phyloP scores from a whole-genome alignment of 176 grass and related monocot genomes.

The Phyllostachys edulis region DNA sequence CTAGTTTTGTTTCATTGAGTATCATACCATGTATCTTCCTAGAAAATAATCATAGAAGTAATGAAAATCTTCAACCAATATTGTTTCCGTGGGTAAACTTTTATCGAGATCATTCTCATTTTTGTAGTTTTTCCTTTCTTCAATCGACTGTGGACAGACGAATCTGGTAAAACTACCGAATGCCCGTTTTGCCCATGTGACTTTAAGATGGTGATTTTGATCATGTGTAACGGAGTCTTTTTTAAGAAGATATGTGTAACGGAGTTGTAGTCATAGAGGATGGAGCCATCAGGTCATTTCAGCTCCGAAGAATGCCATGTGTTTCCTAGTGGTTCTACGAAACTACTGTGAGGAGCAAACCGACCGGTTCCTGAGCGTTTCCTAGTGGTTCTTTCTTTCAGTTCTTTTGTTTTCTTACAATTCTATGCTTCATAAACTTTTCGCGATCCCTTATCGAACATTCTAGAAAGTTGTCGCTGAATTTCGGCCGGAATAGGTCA shows the following conservation, averaged over 20 bases:
- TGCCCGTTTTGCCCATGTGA: too few species aligned
- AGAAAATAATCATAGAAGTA: slow-evolving; percentile 23
- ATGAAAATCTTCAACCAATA: background rate
- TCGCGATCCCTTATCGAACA: too few species aligned
- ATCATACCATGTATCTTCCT: background rate
- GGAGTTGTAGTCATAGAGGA: background rate
- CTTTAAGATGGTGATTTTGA: background rate
- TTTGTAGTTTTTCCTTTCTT: background rate
- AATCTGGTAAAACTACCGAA: background rate
- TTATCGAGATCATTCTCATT: background rate
- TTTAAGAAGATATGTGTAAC: background rate
- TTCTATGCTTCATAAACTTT: background rate
- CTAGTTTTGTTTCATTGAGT: background rate
- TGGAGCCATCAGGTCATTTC: background rate
- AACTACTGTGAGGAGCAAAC: background rate
- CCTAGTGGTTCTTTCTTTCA: background rate
- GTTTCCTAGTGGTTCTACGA: background rate
- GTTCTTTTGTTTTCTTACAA: background rate
- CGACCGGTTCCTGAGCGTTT: background rate
- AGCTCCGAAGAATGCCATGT: too few species aligned
- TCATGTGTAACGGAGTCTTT: background rate
- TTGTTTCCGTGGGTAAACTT: background rate
- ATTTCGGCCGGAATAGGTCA: background rate
- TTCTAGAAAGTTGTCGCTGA: background rate
- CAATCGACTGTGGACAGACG: background rate